phyloP scores from a whole-genome alignment of 2,329 filamentous ascomycete species.

The Aspergillus sp. region DNA sequence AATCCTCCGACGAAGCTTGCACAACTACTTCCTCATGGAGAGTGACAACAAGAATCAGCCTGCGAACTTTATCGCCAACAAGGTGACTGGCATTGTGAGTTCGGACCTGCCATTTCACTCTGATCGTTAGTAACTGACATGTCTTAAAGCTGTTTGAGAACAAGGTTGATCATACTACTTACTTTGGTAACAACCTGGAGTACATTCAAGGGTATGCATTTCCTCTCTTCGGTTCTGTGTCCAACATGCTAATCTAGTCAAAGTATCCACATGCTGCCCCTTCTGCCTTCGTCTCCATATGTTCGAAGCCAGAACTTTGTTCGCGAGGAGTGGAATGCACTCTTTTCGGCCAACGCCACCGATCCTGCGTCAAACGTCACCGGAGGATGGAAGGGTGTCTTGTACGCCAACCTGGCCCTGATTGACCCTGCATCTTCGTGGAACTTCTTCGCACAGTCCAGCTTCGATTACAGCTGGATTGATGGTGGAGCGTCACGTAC shows the following conservation, averaged over 20 bases:
- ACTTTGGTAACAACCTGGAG: constrained; percentile 74
- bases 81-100: constrained; percentile 59
- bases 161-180: constrained; percentile 90
- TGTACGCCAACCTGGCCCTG: constrained; percentile 80
- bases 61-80: constrained; percentile 76
- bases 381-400: constrained; percentile 82
- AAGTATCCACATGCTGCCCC: constrained; percentile 81
- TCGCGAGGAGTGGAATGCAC: constrained; percentile 76
- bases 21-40: constrained; percentile 80
- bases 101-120: too few species aligned
- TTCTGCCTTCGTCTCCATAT: constrained; percentile 68
- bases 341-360: constrained; percentile 69
- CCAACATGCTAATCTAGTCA: constrained; percentile 41
- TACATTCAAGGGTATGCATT: constrained; percentile 62
- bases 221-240: too few species aligned
- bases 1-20: constrained; percentile 71
- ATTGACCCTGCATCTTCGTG: constrained; percentile 70
- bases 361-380: constrained; percentile 57
- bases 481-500: constrained; percentile 80
- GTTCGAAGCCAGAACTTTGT: constrained; percentile 71
- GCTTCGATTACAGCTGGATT: constrained; percentile 66
- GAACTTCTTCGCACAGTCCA: constrained; percentile 68
- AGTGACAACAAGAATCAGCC: constrained; percentile 72
- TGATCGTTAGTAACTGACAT: neutral
- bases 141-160: constrained; percentile 75